Percentiles rank a stretch among this genome's conserved stretches.
Conservation (phyloP, 768 basidiomycete genomes). For the Russula sp. region DNA sequence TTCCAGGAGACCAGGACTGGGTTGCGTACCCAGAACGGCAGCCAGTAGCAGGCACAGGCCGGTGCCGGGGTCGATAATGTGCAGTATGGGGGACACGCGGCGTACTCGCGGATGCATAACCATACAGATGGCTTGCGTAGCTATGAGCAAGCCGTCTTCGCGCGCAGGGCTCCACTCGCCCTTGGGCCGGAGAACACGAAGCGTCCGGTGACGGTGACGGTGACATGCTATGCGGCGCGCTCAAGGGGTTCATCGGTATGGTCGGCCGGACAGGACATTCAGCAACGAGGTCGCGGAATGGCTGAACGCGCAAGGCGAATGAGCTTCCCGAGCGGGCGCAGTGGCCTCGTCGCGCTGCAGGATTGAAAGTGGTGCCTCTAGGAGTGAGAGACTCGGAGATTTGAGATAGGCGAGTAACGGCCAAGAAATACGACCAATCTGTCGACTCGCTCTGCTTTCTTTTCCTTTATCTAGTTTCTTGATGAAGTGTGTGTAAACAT, state of each 20-base stretch:
- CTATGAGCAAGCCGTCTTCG: constrained; percentile 74
- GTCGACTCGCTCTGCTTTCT: background rate
- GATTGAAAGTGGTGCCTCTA: background rate
- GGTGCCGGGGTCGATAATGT: background rate
- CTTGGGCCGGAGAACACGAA: constrained; percentile 57
- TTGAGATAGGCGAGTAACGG: background rate
- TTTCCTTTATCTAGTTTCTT: background rate
- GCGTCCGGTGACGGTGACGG: constrained; percentile 28
- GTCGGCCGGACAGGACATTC: background rate
- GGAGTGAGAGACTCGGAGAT: background rate
- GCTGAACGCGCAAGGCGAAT: constrained; percentile 22
- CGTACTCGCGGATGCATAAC: constrained; percentile 29
- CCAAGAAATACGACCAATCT: background rate
- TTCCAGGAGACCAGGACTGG: too few relatives aligned
- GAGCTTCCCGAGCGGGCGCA: constrained; percentile 21
- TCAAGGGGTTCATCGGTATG: constrained; percentile 6
- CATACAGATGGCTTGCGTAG: constrained; percentile 56
- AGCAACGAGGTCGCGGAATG: background rate
- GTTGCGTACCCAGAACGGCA: constrained; percentile 7
- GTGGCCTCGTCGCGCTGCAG: constrained; percentile 7
- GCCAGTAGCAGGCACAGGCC: background rate
- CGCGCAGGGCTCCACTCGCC: constrained; percentile 54
- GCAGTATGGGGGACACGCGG: background rate
- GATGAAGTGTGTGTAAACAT: background rate
- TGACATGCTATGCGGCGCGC: background rate